A percentile compares a stretch with the other conserved stretches of the same genome.
These are phyloP conservation scores for Arthromyces matolae DNA, from an alignment of 768 basidiomycete genomes.

Conservation along the genomic window DNA sequence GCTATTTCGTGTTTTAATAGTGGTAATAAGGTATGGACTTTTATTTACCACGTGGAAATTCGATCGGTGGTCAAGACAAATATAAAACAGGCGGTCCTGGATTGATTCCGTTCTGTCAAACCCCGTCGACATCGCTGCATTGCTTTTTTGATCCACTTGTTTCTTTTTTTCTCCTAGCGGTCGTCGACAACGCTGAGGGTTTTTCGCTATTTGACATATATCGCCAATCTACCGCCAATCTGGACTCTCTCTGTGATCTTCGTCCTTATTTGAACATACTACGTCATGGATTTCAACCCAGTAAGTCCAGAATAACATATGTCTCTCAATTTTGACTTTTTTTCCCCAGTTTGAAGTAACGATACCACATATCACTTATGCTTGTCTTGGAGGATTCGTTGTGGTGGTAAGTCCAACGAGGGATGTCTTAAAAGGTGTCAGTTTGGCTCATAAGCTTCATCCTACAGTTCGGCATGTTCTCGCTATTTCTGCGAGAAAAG, in stretches of 20 bases:
- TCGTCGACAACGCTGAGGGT: constrained; percentile 17
- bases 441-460: neutral
- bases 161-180: neutral
- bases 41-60: no score
- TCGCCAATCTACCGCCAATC: constrained; percentile 4
- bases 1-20: no score
- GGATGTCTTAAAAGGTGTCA: neutral
- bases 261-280: constrained; percentile 9
- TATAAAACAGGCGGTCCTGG: constrained; percentile 3
- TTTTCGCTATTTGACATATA: constrained; percentile 17
- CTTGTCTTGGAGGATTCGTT: constrained; percentile 77
- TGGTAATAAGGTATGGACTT: no score
- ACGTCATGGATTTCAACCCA: constrained; percentile 48
- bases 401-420: constrained; percentile 54
- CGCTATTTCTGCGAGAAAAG: constrained; percentile 84
- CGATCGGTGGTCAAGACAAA: constrained; percentile 1
- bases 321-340: neutral
- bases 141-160: constrained; percentile 11
- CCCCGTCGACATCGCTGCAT: neutral
- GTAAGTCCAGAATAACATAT: constrained; percentile 27
- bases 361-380: constrained; percentile 72
- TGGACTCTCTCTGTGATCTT: no score
- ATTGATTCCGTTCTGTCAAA: neutral
- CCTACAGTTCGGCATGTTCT: constrained; percentile 89
- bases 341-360: constrained; percentile 69